Evolutionary conservation across 352 stramenopile genomes (phyloP).

Genomic region (Phytophthora idaei): DNA sequence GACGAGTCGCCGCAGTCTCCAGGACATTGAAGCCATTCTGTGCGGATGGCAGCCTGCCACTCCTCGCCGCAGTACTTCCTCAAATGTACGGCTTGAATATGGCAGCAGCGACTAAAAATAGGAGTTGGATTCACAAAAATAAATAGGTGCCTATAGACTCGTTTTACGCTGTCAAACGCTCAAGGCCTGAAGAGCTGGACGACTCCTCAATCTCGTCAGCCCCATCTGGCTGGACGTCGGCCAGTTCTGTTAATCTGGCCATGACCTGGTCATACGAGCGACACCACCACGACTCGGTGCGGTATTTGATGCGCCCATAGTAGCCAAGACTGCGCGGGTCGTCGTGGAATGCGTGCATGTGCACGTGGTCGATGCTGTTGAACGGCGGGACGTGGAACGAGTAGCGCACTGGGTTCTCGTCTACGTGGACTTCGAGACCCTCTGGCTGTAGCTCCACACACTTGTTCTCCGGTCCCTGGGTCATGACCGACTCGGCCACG

Average conservation of each 20-base stretch:
- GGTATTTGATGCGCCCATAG: slow-evolving; percentile 80
- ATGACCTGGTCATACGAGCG: slow-evolving; percentile 79
- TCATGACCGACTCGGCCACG: slow-evolving; percentile 60
- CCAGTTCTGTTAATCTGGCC: slow-evolving; percentile 35
- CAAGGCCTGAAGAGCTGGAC: slow-evolving; percentile 19
- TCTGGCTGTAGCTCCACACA: slow-evolving; percentile 18
- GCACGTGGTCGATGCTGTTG: slow-evolving; percentile 90
- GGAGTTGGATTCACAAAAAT: slow-evolving; percentile 28
- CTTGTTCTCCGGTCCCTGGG: slow-evolving; percentile 8
- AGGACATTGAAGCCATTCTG: slow-evolving; percentile 83
- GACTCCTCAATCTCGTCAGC: slow-evolving; percentile 17
- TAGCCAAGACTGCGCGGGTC: slow-evolving; percentile 46
- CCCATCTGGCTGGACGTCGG: slow-evolving; percentile 13
- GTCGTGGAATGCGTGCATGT: slow-evolving; percentile 84
- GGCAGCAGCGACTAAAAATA: slow-evolving; percentile 35
- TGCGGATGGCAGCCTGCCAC: slow-evolving; percentile 77
- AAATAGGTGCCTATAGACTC: slow-evolving; percentile 28
- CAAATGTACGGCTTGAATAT: slow-evolving; percentile 54
- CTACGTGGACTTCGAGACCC: not conserved
- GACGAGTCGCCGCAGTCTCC: slow-evolving; percentile 75
- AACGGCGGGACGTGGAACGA: slow-evolving; percentile 75
- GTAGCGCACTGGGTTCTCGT: slow-evolving; percentile 47
- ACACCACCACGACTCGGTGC: slow-evolving; percentile 85
- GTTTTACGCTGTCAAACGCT: slow-evolving; percentile 16
- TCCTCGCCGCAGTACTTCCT: slow-evolving; percentile 53